A percentile compares a stretch with the other conserved stretches of the same genome.
These are phyloP conservation scores for Cryoendolithus antarcticus DNA, from an alignment of 2,329 filamentous ascomycete species.

Conservation along the genomic window DNA sequence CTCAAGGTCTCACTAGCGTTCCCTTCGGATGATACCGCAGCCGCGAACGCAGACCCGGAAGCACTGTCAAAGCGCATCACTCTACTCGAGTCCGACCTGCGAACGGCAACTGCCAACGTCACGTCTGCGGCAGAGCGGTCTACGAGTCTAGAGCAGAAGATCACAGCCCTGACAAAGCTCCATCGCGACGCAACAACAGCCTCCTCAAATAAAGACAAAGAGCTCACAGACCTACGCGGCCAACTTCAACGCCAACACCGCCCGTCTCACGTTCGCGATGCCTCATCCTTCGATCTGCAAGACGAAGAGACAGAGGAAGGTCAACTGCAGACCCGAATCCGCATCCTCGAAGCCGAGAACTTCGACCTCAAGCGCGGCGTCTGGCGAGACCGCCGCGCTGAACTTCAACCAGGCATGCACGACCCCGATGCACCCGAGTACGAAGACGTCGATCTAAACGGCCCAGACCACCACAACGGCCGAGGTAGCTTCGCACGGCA, in stretches of 20 bases:
- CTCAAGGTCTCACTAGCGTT: constrained; percentile 48
- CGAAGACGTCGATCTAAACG: constrained; percentile 63
- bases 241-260: constrained; percentile 50
- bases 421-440: constrained; percentile 43
- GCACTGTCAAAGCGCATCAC: constrained; percentile 36
- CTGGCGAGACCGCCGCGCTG: constrained; percentile 70
- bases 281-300: constrained; percentile 52
- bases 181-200: constrained; percentile 65
- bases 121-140: constrained; percentile 45
- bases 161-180: constrained; percentile 66
- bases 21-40: constrained; percentile 42
- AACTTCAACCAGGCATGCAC: constrained; percentile 54
- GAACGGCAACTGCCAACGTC: constrained; percentile 39
- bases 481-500: constrained; percentile 16
- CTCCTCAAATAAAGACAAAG: constrained; percentile 50
- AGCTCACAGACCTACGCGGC: constrained; percentile 57
- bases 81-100: constrained; percentile 45
- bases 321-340: constrained; percentile 61
- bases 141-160: constrained; percentile 59
- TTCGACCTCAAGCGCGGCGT: constrained; percentile 76
- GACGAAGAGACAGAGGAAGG: constrained; percentile 72
- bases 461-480: constrained; percentile 16
- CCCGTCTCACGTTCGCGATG: constrained; percentile 36
- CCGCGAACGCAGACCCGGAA: constrained; percentile 51
- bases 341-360: constrained; percentile 72